These are phyloP conservation scores for Xylariaceae sp. DNA, from an alignment of 2,329 filamentous ascomycete genomes.

Conservation along the genomic window DNA sequence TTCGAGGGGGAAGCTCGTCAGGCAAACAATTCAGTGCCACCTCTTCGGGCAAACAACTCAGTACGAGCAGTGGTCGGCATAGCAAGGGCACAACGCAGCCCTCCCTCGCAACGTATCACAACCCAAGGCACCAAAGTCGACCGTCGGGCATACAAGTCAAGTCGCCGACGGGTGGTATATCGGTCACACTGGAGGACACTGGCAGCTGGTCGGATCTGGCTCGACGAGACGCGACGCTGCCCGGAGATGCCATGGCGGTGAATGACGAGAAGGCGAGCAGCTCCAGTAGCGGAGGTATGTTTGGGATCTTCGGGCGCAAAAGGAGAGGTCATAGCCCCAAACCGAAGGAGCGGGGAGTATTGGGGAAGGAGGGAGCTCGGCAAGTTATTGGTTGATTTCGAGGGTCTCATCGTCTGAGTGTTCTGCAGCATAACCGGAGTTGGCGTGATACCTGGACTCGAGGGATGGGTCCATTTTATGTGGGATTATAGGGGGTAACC, in stretches of 20 bases:
- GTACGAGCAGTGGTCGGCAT: too few species aligned
- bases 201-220: conserved; percentile 90
- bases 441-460: conserved; percentile 4
- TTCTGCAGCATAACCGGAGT: conserved; percentile 12
- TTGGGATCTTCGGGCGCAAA: conserved; percentile 83
- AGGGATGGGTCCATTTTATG: not conserved
- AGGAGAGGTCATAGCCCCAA: conserved; percentile 91
- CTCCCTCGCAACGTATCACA: not conserved
- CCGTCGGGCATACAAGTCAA: conserved; percentile 42
- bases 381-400: conserved; percentile 60
- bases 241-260: conserved; percentile 53
- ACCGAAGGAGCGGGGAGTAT: conserved; percentile 83
- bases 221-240: conserved; percentile 70
- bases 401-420: conserved; percentile 4
- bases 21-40: too few species aligned
- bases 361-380: conserved; percentile 91
- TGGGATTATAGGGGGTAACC: not conserved
- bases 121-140: conserved; percentile 1
- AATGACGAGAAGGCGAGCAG: conserved; percentile 46
- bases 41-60: too few species aligned
- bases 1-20: too few species aligned
- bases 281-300: conserved; percentile 63
- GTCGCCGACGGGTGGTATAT: conserved; percentile 75
- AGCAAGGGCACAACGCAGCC: too few species aligned
- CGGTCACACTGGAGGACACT: conserved; percentile 82